These are phyloP conservation scores for Chiua virens DNA, from an alignment of 768 basidiomycete species.

Conservation along the genomic window DNA sequence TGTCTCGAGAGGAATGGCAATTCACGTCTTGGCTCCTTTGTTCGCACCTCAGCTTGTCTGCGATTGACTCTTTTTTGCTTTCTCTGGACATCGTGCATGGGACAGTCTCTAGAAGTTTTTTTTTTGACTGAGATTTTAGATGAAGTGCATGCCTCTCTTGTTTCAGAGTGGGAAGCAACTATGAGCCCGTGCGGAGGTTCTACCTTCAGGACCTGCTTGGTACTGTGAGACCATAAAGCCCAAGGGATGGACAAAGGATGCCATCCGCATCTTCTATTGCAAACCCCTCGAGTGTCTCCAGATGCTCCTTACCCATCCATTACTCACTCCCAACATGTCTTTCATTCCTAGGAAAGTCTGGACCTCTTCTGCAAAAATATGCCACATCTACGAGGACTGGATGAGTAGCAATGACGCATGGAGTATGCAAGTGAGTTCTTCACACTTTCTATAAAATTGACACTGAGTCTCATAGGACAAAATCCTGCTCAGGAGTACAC, in stretches of 20 bases:
- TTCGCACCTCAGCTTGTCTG: background rate
- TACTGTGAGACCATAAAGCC: background rate
- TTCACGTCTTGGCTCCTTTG: background rate
- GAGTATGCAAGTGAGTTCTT: conserved; percentile 22
- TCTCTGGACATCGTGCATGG: background rate
- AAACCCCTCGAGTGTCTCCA: conserved; percentile 25
- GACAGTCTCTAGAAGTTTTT: background rate
- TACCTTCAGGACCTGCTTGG: background rate
- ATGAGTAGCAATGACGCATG: conserved; percentile 19
- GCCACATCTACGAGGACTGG: conserved; percentile 13
- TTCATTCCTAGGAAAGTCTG: conserved; percentile 19
- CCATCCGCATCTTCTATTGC: conserved; percentile 28
- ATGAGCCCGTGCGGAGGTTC: background rate
- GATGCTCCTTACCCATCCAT: conserved; percentile 6
- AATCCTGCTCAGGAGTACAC: conserved; percentile 1
- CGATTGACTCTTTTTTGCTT: background rate
- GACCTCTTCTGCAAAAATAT: conserved; percentile 2
- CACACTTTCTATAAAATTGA: conserved; percentile 30
- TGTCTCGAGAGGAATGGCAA: background rate
- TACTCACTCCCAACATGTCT: conserved; percentile 24
- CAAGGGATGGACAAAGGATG: conserved; percentile 23
- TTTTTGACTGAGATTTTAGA: background rate
- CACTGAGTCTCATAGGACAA: background rate
- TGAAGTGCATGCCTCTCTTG: background rate
- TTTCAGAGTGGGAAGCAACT: background rate